Evolutionary conservation across 2,329 filamentous ascomycete species (phyloP), one percentile per base, ranked within the genome.

Genomic region (Colletotrichum salicis): DNA sequence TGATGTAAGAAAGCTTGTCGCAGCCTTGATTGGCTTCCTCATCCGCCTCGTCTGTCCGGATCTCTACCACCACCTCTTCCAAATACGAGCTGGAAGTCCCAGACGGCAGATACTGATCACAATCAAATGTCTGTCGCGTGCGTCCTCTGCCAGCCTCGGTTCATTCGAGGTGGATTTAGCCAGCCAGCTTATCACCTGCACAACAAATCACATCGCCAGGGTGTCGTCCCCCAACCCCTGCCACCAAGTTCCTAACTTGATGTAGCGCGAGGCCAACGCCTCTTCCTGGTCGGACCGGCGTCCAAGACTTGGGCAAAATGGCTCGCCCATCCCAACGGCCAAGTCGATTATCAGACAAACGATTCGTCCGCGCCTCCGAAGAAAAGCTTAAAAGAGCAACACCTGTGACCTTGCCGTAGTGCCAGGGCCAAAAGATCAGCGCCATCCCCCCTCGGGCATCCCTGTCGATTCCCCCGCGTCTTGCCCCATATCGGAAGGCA

Each of bases 401-500:
- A 67, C 68, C 58, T 48, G 41, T 19, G 41, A 48, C 41, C 19
- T 71, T 71, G 58, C 64, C 12, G 68, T 71, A 71, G 64, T 54
- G 57, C 29, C 68, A 71, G 41, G 57, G 45, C 68, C 68, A 24
- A 24, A 45, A 41, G 64, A 71, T 68, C 64, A 58, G 64, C 68
- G 33, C 57, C 57, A 37, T 24, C 29, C 57, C 22, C 45, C 31
- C 29, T 33, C 33, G n/a, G 19, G 7, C 15, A 68, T 33, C 68
- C 68, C 64, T 68, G 68, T 59, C 64, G 27, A 31, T 58, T 68
- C 64, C 68, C 68, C 68, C 68, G 68, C 68, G 64, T 63, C 68
- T 71, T 68, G 59, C 64, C 68, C 68, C 37, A 33, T 71, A 68
- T 63, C 64, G 68, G 68, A 62, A 71, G 37, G 64, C 41, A 68